Base-by-base conservation (phyloP, 345 rosid species). In the Passiflora organensis region DNA sequence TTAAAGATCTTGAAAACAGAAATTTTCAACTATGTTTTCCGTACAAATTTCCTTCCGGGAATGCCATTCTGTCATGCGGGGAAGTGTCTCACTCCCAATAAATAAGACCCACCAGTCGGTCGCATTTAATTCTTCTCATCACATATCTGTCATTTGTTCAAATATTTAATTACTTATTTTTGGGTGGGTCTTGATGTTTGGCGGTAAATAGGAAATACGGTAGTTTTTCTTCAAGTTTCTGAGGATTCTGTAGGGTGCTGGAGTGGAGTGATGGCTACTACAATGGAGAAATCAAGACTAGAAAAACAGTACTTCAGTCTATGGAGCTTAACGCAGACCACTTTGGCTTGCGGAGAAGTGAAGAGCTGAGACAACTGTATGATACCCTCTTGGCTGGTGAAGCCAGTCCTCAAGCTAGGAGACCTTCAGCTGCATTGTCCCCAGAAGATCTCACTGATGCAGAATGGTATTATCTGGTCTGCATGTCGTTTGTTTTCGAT, bases 231-330 rank as follows among this genome's bases (percentile, higher is more conserved):
- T 3, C 8, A 28, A 2, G 34, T 2, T 28, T 28, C 5, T 25
- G 34, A 2, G 34, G 34, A 28, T 45, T 56, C 25, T n/a, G n/a
- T n/a, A 93, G 99, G 73, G 72, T 79, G 18, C 68, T 94, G 78
- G 88, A 83, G 54, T 94, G 99, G 99, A 82, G 80, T 22, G 85
- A 83, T 61, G 99, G 99, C 36, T 87, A 86, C 67, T 93, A 93
- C 76, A 93, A 93, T 65, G 99, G 99, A 48, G 96, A 89, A 49
- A 93, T 93, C 37, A 93, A 93, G 77, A 93, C 99, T 2, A 80
- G 97, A 67, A 93, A 87, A 68, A 85, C 88, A 43, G 71, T 83
- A 64, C n/a, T n/a, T n/a, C 97, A 85, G 76, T 73, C 96, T 48
- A 69, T 64, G 2, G 99, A 89, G 54, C 70, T 81, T 38, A 76